Percentiles rank a stretch among this genome's conserved stretches.
Evolutionary conservation across 306 rosid genomes (phyloP).

Genomic region (Prosopis cineraria): DNA sequence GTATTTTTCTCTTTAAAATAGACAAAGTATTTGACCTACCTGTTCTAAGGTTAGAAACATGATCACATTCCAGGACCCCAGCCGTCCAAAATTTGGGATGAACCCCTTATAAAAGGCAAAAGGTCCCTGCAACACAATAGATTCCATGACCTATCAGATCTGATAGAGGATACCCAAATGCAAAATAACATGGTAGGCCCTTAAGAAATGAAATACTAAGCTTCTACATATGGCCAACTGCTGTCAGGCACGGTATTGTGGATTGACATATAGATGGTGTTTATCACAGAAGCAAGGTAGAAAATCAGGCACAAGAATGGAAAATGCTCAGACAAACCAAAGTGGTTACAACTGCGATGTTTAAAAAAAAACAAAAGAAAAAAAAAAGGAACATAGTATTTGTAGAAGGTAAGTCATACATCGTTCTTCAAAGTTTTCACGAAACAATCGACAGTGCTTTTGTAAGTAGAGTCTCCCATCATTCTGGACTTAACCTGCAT

Average conservation of each 20-base stretch:
- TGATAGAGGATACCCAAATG: not conserved
- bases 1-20: not conserved
- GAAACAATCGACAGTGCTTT: slow-evolving; percentile 90
- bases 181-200: not conserved
- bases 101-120: slow-evolving; percentile 92
- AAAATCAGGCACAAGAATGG: too few relatives aligned
- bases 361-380: not conserved
- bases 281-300: not conserved
- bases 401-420: slow-evolving; percentile 48
- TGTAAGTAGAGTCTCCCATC: slow-evolving; percentile 96
- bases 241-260: slow-evolving; percentile 2
- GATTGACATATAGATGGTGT: not conserved
- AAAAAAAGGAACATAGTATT: slow-evolving; percentile 1
- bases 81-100: slow-evolving; percentile 88
- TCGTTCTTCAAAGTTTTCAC: slow-evolving; percentile 85
- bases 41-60: slow-evolving; percentile 96
- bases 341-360: not conserved
- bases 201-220: not conserved
- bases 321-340: too few relatives aligned
- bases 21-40: slow-evolving; percentile 46
- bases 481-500: slow-evolving; percentile 94
- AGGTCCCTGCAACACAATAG: slow-evolving; percentile 74
- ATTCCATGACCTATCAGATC: slow-evolving; percentile 16
- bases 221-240: slow-evolving; percentile 10
- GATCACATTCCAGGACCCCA: slow-evolving; percentile 98